Evolutionary conservation across 139 green algal species (phyloP).

Genomic region (Nannochloris sp.): DNA sequence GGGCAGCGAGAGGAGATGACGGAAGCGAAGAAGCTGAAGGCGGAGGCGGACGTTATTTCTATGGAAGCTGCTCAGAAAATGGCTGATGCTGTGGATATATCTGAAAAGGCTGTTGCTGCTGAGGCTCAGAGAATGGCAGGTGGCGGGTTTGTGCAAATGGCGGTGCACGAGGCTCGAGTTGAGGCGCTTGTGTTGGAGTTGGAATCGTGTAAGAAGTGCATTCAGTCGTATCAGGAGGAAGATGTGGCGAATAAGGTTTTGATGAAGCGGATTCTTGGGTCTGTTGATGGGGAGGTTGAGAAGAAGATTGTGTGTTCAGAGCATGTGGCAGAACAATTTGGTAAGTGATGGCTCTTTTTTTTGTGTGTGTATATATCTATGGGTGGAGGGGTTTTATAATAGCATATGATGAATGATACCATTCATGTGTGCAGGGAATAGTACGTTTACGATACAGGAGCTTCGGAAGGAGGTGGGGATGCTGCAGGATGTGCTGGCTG

Average conservation of each 20-base stretch:
- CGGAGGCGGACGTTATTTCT: not conserved
- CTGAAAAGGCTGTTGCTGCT: constrained; percentile 1
- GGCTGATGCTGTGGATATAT: constrained; percentile 2
- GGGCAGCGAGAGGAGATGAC: not conserved
- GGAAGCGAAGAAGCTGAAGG: not conserved
- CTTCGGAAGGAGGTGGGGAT: not conserved
- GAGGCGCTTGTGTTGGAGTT: constrained; percentile 14
- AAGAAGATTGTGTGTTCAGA: constrained; percentile 19
- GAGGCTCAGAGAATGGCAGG: constrained; percentile 7
- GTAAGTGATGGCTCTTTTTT: not conserved
- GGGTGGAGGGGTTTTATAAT: too few species aligned
- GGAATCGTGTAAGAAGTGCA: constrained; percentile 11
- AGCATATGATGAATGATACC: too few species aligned
- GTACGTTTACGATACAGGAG: not conserved
- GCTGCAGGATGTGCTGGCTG: not conserved
- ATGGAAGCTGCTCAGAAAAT: not conserved
- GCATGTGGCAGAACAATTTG: constrained; percentile 15
- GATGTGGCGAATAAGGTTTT: constrained; percentile 8
- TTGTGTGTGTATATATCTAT: too few species aligned
- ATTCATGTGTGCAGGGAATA: not conserved
- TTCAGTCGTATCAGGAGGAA: constrained; percentile 13
- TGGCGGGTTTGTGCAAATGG: not conserved
- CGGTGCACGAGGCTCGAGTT: not conserved
- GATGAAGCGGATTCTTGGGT: constrained; percentile 6
- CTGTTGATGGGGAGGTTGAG: constrained; percentile 11